Percentiles rank a stretch among this genome's conserved stretches.
These are phyloP conservation scores for Tetrapisispora taiwanensis DNA, from an alignment of 805 yeast species.

Conservation along the genomic window DNA sequence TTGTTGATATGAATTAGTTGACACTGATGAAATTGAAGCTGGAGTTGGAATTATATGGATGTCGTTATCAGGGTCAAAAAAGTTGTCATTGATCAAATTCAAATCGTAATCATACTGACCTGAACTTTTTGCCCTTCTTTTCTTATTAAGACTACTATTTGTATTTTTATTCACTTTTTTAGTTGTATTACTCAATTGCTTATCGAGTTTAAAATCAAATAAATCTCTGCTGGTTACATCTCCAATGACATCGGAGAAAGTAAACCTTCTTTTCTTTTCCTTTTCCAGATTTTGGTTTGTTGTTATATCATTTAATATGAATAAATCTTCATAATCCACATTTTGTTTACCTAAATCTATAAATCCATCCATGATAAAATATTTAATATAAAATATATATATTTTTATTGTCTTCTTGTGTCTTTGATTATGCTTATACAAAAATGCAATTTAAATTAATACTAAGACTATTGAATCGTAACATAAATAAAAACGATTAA, in stretches of 20 bases:
- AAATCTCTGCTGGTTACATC: not conserved
- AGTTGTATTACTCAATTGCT: not conserved
- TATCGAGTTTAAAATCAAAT: not conserved
- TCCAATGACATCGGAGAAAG: not conserved
- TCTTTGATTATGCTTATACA: no score
- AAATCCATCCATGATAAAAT: conserved; percentile 3
- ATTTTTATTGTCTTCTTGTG: no score
- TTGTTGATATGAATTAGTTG: not conserved
- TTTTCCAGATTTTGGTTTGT: not conserved
- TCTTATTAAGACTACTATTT: not conserved
- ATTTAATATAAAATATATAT: no score
- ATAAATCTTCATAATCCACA: not conserved
- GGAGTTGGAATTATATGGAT: not conserved
- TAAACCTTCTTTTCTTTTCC: conserved; percentile 1
- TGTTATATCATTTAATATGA: not conserved
- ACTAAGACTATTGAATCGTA: no score
- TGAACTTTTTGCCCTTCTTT: not conserved
- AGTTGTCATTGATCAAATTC: not conserved
- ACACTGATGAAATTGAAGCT: not conserved
- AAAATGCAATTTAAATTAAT: no score
- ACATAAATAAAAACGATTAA: no score
- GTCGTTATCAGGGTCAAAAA: not conserved
- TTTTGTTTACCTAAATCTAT: conserved; percentile 1
- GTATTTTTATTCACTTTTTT: not conserved
- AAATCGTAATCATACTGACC: not conserved